A percentile compares a stretch with the other conserved stretches of the same genome.
These are phyloP conservation scores for Citrus cavaleriei DNA, from an alignment of 345 rosid genomes.

Conservation along the genomic window DNA sequence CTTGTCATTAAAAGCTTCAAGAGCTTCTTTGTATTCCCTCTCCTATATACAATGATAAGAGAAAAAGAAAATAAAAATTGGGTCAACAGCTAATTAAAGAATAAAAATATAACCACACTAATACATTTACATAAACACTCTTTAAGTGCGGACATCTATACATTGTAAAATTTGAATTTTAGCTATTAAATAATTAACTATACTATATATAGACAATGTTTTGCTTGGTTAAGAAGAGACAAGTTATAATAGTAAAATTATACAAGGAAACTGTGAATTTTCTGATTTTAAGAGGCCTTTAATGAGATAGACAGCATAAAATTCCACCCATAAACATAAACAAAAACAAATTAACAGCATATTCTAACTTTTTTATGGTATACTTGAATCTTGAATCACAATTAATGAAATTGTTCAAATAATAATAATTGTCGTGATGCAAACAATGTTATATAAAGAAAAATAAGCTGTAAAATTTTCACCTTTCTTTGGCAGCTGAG, in stretches of 20 bases:
- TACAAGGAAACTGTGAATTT: not conserved
- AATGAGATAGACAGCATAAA: not conserved
- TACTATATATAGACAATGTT: too few relatives aligned
- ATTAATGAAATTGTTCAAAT: too few relatives aligned
- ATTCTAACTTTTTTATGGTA: not conserved
- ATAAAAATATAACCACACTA: too few relatives aligned
- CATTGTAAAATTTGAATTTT: too few relatives aligned
- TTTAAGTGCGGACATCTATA: not conserved
- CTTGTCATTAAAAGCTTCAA: conserved; percentile 86
- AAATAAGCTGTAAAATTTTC: not conserved
- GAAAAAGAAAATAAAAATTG: not conserved
- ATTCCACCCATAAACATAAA: not conserved
- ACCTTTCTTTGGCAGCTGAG: conserved; percentile 63
- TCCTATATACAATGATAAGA: conserved; percentile 46
- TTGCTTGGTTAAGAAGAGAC: too few relatives aligned
- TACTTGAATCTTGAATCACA: not conserved
- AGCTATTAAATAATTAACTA: not conserved
- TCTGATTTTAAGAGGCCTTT: not conserved
- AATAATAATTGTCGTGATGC: not conserved
- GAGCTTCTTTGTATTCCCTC: conserved; percentile 81
- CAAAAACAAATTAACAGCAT: not conserved
- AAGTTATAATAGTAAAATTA: too few relatives aligned
- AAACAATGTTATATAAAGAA: not conserved
- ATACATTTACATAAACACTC: too few relatives aligned
- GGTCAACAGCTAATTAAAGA: not conserved